A percentile compares a stretch with the other conserved stretches of the same genome.
Conservation (phyloP, 2,329 filamentous ascomycete genomes). For the Penicillium rolfsii region DNA sequence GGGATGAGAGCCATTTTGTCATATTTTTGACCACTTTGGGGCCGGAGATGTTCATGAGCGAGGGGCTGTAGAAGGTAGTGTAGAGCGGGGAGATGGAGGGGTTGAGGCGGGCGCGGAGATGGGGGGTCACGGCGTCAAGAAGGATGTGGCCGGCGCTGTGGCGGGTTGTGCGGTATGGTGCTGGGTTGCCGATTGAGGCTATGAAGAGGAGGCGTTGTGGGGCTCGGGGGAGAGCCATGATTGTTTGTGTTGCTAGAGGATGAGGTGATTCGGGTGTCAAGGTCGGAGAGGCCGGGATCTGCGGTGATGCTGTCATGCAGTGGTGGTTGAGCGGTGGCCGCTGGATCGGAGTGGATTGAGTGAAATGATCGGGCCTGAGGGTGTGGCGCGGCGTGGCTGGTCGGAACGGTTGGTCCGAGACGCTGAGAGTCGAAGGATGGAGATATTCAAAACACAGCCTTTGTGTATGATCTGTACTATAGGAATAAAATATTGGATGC, state of each 20-base stretch:
- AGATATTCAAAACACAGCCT: not conserved
- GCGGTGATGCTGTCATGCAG: not conserved
- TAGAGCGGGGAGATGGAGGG: slow-evolving; percentile 46
- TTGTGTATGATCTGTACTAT: not conserved
- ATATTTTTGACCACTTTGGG: slow-evolving; percentile 69
- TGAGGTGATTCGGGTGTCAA: not conserved
- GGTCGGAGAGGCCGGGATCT: not conserved
- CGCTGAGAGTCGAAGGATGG: not conserved
- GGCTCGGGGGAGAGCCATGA: slow-evolving; percentile 11
- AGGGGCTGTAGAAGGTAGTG: slow-evolving; percentile 67
- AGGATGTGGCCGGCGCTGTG: slow-evolving; percentile 87
- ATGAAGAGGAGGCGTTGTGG: slow-evolving; percentile 64
- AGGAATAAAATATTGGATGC: not conserved
- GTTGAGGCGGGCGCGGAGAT: slow-evolving; percentile 52
- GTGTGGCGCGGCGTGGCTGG: not conserved
- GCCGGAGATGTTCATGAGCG: slow-evolving; percentile 84
- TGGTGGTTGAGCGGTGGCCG: not conserved
- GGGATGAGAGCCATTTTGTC: slow-evolving; percentile 45
- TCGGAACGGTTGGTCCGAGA: not conserved
- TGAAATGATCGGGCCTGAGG: not conserved
- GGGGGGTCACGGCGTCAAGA: slow-evolving; percentile 62
- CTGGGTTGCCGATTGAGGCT: slow-evolving; percentile 84
- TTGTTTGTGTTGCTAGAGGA: not conserved
- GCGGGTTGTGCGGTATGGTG: slow-evolving; percentile 71
- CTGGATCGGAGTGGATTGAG: not conserved